These are phyloP conservation scores for Colletotrichum brevisporum DNA, from an alignment of 2,329 filamentous ascomycete species.

Conservation along the genomic window DNA sequence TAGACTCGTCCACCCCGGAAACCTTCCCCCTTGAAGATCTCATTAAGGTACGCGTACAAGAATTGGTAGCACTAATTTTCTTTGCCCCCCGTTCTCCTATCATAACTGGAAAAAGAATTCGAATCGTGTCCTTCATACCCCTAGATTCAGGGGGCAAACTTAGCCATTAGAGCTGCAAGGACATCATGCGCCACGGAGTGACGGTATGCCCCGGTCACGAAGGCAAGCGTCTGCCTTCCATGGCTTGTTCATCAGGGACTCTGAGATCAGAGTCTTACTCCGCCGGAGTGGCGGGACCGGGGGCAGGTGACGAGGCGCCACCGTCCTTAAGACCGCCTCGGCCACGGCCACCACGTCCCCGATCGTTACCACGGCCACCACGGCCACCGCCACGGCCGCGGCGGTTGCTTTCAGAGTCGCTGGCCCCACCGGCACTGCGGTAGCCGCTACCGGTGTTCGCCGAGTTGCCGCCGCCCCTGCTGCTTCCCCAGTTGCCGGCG, in stretches of 20 bases:
- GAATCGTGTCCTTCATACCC: constrained; percentile 35
- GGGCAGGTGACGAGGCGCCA: constrained; percentile 67
- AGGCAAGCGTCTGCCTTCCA: constrained; percentile 13
- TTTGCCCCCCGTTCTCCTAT: constrained; percentile 35
- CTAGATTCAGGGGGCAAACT: constrained; percentile 30
- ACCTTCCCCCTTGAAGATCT: constrained; percentile 33
- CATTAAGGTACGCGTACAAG: constrained; percentile 44
- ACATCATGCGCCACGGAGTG: constrained; percentile 32
- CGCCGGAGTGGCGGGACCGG: constrained; percentile 64
- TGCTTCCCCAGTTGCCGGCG: constrained; percentile 77
- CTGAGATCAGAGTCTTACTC: constrained; percentile 44
- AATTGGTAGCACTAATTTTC: constrained; percentile 42
- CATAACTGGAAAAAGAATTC: constrained; percentile 30
- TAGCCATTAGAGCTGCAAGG: constrained; percentile 38
- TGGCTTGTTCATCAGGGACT: constrained; percentile 30
- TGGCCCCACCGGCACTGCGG: constrained; percentile 86
- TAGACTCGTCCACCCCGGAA: constrained; percentile 28
- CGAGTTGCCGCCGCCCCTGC: constrained; percentile 72
- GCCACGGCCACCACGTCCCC: constrained; percentile 70
- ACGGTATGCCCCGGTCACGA: constrained; percentile 19
- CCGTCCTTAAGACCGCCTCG: constrained; percentile 72
- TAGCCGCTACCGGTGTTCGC: constrained; percentile 77
- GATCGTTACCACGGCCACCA: constrained; percentile 70
- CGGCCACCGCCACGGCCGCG: constrained; percentile 70
- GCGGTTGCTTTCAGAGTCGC: constrained; percentile 73